A percentile compares a stretch with the other conserved stretches of the same genome.
These are phyloP conservation scores for Thielaviopsis euricoi DNA, from an alignment of 2,329 filamentous ascomycete species.

Conservation along the genomic window DNA sequence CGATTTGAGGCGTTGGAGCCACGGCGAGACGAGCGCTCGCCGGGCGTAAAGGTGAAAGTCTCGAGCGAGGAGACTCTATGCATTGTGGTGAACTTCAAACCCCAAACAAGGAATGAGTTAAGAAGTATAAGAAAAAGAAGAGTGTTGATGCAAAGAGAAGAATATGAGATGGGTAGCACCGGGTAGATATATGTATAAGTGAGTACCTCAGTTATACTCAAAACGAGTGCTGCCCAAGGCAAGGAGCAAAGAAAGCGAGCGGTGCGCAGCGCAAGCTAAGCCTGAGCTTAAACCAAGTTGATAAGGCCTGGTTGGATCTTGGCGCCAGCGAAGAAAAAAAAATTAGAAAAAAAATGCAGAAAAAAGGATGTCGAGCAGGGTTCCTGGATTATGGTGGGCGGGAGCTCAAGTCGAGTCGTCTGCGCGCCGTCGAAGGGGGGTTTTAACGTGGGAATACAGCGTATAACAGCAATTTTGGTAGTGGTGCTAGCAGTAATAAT, in stretches of 20 bases:
- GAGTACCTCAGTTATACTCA: not conserved
- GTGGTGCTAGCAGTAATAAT: not conserved
- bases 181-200: not conserved
- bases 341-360: not conserved
- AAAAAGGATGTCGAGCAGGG: not conserved
- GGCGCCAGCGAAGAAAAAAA: not conserved
- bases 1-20: slow-evolving; percentile 30
- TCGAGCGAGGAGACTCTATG: slow-evolving; percentile 36
- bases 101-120: too few relatives aligned
- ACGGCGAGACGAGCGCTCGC: slow-evolving; percentile 21
- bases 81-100: slow-evolving; percentile 15
- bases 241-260: not conserved
- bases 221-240: not conserved
- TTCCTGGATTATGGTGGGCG: not conserved
- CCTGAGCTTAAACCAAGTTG: not conserved
- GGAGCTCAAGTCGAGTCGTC: not conserved
- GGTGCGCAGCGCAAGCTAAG: too few relatives aligned
- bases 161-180: not conserved
- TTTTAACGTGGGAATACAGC: not conserved
- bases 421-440: not conserved
- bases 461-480: too few relatives aligned
- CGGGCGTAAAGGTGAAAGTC: slow-evolving; percentile 28
- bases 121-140: not conserved
- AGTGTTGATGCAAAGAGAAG: not conserved
- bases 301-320: not conserved